Evolutionary conservation across 805 yeast genomes (phyloP), one percentile per base, ranked within the genome.

Genomic region (Candida germanica): DNA sequence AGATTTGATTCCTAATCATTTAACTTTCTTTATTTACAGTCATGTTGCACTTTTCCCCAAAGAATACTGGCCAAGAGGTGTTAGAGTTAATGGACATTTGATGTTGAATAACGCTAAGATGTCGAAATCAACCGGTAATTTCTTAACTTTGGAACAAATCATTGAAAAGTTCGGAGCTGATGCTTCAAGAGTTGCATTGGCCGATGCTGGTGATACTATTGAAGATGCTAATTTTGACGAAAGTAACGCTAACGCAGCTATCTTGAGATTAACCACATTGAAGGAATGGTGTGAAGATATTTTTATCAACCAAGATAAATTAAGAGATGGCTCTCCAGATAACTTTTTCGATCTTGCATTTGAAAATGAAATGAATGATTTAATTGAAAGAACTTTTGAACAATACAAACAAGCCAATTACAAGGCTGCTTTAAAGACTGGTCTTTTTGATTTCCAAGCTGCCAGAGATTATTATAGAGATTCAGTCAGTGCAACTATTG

Each of bases 201-300:
- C 98, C 30, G 98, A 93, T 70, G 96, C 97, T 35, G 98, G 98
- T 71, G 98, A 93, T 60, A 73, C 93, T 28, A 79, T 88, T 49
- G 98, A 93, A 68, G 98, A 93, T 64, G 98, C 98, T 35, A 93
- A 93, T 71, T 86, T 93, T 56, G 98, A 93, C 55, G 98, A 93
- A 68, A 69, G 87, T 42, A 89, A 82, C 56, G 98, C 98, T 37
- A 93, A 93, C 56, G 96, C 98, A 31, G 97, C 98, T 17, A 89
- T 93, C 59, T 76, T 93, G 61, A 85, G 98, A 69, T 75, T 93
- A 59, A 84, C 77, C 61, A 91, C 87, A 37, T 73, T 91, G 62
- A 91, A 87, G 61, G 98, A 89, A 64, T 93, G 98, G 98, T 77
- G 85, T 58, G 97, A 89, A 60, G 93, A 84, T 39, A 67, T 79